phyloP scores from a whole-genome alignment of 805 yeast genomes.

The Myxozyma vanderwaltii region DNA sequence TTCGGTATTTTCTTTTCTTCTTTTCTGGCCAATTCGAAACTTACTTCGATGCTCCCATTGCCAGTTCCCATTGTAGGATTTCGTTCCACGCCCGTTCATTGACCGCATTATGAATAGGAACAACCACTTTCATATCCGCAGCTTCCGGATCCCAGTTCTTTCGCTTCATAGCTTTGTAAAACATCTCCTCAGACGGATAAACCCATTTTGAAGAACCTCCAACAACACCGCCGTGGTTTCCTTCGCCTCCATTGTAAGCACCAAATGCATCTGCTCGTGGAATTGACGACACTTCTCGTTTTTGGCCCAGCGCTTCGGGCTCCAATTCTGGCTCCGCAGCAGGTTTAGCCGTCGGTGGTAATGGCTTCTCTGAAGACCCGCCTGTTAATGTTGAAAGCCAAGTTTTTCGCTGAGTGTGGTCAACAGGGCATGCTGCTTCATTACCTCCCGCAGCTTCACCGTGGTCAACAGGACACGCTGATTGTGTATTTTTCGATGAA shows the following conservation, averaged over 20 bases:
- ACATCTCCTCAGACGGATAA: slow-evolving; percentile 94
- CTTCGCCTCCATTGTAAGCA: slow-evolving; percentile 31
- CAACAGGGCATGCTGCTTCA: slow-evolving; percentile 63
- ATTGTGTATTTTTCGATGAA: not conserved
- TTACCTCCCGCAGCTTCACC: not conserved
- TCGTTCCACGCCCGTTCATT: slow-evolving; percentile 92
- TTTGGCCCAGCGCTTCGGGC: slow-evolving; percentile 54
- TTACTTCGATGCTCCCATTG: slow-evolving; percentile 44
- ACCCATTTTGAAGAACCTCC: slow-evolving; percentile 66
- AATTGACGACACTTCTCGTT: slow-evolving; percentile 71
- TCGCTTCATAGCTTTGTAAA: slow-evolving; percentile 89
- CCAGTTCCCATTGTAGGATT: slow-evolving; percentile 78
- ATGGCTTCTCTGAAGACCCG: not conserved
- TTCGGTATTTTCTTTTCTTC: not conserved
- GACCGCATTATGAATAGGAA: slow-evolving; percentile 91
- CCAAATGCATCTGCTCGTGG: slow-evolving; percentile 57
- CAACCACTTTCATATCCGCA: slow-evolving; percentile 82
- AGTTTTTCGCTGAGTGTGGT: slow-evolving; percentile 57
- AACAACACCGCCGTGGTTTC: slow-evolving; percentile 36
- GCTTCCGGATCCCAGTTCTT: slow-evolving; percentile 85
- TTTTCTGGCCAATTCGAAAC: no score
- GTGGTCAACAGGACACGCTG: slow-evolving; percentile 37
- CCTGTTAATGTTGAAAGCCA: slow-evolving; percentile 52
- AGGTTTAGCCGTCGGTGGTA: slow-evolving; percentile 1
- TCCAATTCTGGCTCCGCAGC: not conserved